Conservation (phyloP, 208 protist genomes). For the Leishmania tropica region DNA sequence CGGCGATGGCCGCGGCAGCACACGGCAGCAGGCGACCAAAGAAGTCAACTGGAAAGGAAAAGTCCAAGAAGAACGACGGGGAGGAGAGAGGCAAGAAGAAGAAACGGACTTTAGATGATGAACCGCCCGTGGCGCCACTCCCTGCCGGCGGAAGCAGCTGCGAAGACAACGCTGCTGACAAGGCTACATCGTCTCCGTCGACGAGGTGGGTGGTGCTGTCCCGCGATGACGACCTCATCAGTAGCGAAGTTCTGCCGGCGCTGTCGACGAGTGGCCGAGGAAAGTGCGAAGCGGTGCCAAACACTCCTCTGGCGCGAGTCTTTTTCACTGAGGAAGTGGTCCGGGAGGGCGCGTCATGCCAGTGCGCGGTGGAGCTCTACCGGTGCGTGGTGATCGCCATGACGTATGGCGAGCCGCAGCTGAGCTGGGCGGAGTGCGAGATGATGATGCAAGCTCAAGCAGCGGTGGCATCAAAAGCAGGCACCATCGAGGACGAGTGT, state of each 20-base stretch:
- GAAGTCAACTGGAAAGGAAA: conserved; percentile 9
- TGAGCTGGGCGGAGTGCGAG: conserved; percentile 28
- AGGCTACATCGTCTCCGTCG: not conserved
- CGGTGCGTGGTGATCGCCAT: conserved; percentile 65
- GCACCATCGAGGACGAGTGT: not conserved
- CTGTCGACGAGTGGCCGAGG: conserved; percentile 23
- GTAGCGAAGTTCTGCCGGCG: conserved; percentile 11
- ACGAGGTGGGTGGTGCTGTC: conserved; percentile 22
- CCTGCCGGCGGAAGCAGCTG: not conserved
- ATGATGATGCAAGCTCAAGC: not conserved
- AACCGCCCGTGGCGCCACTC: not conserved
- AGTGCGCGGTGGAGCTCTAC: conserved; percentile 64
- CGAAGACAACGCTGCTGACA: not conserved
- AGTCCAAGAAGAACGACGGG: conserved; percentile 27
- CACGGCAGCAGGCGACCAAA: not conserved
- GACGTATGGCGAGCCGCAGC: conserved; percentile 17
- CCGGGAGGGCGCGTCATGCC: conserved; percentile 54
- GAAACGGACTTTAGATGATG: not conserved
- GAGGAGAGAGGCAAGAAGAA: conserved; percentile 2
- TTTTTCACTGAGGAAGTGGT: conserved; percentile 39
- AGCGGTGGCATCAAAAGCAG: not conserved
- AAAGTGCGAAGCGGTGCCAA: conserved; percentile 42
- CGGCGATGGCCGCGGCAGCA: conserved; percentile 26
- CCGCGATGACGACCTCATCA: conserved; percentile 14
- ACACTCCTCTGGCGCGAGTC: conserved; percentile 45